phyloP scores from a whole-genome alignment of 108 stramenopile species.

The Nitzschia putrida region DNA sequence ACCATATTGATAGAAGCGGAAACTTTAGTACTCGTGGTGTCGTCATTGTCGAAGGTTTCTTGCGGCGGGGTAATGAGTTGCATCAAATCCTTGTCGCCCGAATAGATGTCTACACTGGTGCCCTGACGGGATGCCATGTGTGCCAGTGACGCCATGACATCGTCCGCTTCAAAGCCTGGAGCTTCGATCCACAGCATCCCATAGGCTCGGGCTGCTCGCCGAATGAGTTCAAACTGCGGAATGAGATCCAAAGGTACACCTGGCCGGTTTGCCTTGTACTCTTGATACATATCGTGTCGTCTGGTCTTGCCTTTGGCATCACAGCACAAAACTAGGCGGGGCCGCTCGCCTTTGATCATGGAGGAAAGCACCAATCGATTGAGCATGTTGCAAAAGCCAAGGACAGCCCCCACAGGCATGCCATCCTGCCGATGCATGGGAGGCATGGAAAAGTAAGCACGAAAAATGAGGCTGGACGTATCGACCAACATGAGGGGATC shows the following conservation, averaged over 20 bases:
- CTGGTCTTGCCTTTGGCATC: constrained; percentile 61
- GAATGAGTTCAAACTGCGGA: constrained; percentile 79
- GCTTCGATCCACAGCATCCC: constrained; percentile 77
- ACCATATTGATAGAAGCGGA: no score
- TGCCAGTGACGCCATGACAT: constrained; percentile 87
- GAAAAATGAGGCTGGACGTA: constrained; percentile 85
- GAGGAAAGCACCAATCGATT: constrained; percentile 68
- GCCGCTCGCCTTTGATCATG: constrained; percentile 60
- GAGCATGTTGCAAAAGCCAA: constrained; percentile 88
- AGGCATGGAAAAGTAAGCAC: constrained; percentile 86
- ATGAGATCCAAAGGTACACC: constrained; percentile 81
- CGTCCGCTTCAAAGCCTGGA: constrained; percentile 83
- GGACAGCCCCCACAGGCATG: constrained; percentile 77
- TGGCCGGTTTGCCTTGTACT: constrained; percentile 84
- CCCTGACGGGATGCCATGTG: constrained; percentile 63
- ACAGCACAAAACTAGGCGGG: constrained; percentile 80
- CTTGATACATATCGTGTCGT: constrained; percentile 73
- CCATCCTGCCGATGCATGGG: constrained; percentile 84
- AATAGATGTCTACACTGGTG: constrained; percentile 68
- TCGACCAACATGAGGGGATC: constrained; percentile 81
- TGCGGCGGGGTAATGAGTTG: constrained; percentile 72
- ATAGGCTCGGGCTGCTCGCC: constrained; percentile 78
- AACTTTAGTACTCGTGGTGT: no score
- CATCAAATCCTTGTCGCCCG: constrained; percentile 91
- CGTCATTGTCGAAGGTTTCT: no score